Percentiles rank a stretch among this genome's conserved stretches.
phyloP scores from a whole-genome alignment of 2,329 filamentous ascomycete genomes.

The Apiospora marii region DNA sequence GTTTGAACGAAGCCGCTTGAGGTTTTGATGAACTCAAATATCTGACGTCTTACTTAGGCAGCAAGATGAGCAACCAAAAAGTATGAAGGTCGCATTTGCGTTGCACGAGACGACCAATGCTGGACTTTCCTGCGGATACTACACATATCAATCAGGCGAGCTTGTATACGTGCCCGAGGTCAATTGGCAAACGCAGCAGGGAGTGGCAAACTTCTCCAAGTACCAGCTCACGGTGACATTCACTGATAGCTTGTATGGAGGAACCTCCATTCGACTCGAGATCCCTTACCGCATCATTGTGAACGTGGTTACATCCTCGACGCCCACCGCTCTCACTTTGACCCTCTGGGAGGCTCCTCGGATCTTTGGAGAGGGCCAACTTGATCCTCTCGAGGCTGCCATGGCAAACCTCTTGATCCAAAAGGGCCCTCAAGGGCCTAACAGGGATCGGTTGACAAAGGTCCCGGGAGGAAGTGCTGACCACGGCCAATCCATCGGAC shows the following conservation, averaged over 20 bases:
- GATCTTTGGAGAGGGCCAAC: conserved; percentile 49
- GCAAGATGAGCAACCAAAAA: conserved; percentile 20
- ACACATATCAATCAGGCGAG: conserved; percentile 46
- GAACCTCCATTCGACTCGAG: conserved; percentile 47
- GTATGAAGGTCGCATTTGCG: conserved; percentile 33
- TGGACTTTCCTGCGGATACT: conserved; percentile 55
- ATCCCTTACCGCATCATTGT: conserved; percentile 58
- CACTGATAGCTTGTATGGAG: neutral
- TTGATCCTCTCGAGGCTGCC: conserved; percentile 35
- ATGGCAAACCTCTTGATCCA: conserved; percentile 29
- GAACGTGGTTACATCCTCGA: conserved; percentile 50
- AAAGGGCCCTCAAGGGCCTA: conserved; percentile 8
- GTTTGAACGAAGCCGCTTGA: neutral
- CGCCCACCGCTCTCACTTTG: conserved; percentile 52
- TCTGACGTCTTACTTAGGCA: neutral
- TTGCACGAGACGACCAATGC: conserved; percentile 1
- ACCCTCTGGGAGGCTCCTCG: conserved; percentile 60
- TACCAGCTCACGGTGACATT: conserved; percentile 51
- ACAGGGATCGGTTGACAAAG: neutral
- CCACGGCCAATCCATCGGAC: conserved; percentile 42
- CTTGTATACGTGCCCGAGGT: conserved; percentile 55
- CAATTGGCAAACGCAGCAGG: conserved; percentile 47
- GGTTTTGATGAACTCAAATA: neutral
- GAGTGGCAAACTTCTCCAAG: conserved; percentile 52
- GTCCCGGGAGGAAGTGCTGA: neutral